These are phyloP conservation scores for Mycena venus DNA, from an alignment of 768 basidiomycete genomes.

Conservation along the genomic window DNA sequence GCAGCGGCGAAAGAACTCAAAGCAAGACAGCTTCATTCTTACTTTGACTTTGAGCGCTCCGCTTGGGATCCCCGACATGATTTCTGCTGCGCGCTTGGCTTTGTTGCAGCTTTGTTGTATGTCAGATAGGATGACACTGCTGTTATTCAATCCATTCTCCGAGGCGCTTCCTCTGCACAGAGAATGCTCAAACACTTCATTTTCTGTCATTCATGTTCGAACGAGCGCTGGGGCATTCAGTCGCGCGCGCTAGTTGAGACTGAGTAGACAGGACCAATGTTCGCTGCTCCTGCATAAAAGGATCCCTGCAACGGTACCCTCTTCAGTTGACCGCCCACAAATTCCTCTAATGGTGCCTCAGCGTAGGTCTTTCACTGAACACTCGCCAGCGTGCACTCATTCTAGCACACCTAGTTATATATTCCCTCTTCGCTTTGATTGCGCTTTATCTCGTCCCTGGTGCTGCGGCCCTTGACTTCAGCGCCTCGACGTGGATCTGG, in stretches of 20 bases:
- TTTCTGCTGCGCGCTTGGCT: too few species aligned
- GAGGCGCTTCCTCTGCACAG: not conserved
- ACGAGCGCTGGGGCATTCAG: not conserved
- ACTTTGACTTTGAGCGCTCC: too few species aligned
- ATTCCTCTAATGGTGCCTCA: constrained; percentile 8
- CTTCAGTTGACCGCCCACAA: not conserved
- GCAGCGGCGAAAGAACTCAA: too few species aligned
- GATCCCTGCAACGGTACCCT: not conserved
- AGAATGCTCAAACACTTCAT: not conserved
- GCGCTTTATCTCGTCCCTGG: constrained; percentile 28
- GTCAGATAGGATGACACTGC: too few species aligned
- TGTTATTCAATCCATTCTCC: too few species aligned
- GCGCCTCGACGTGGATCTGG: constrained; percentile 48
- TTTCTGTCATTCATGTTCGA: not conserved
- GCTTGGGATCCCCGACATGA: too few species aligned
- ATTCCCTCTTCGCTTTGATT: constrained; percentile 16
- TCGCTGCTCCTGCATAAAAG: not conserved
- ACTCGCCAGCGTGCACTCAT: not conserved
- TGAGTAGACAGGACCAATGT: not conserved
- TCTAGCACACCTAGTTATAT: not conserved
- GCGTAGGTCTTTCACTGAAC: constrained; percentile 4
- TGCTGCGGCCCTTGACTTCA: constrained; percentile 22
- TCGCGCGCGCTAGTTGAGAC: not conserved
- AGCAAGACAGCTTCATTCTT: too few species aligned
- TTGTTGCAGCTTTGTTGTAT: too few species aligned